Evolutionary conservation across 2,329 filamentous ascomycete genomes (phyloP).

Genomic region (Lasiodiplodia sp.): DNA sequence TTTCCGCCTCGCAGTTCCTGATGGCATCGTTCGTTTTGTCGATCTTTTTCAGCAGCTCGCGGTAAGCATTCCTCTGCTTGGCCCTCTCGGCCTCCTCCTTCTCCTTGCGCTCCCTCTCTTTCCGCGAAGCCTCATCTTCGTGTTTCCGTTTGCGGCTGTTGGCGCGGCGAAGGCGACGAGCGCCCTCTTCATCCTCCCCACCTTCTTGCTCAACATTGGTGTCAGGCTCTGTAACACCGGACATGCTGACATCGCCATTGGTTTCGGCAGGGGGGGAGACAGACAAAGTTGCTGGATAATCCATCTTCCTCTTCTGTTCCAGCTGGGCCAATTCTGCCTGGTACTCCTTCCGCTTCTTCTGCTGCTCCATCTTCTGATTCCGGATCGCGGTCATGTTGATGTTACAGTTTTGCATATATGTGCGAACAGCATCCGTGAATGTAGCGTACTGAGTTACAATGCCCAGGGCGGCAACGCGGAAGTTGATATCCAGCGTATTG

Average conservation of each 20-base stretch:
- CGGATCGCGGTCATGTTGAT: constrained; percentile 93
- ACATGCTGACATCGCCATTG: constrained; percentile 65
- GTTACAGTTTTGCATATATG: constrained; percentile 89
- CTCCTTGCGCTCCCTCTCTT: constrained; percentile 71
- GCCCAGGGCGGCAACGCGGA: constrained; percentile 80
- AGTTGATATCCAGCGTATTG: constrained; percentile 78
- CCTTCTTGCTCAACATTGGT: constrained; percentile 69
- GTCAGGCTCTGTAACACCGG: constrained; percentile 64
- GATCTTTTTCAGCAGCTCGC: constrained; percentile 85
- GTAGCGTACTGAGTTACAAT: constrained; percentile 86
- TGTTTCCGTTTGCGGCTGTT: constrained; percentile 79
- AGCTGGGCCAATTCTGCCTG: constrained; percentile 71
- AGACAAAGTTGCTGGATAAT: constrained; percentile 75
- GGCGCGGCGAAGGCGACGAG: constrained; percentile 60
- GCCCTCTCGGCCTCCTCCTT: constrained; percentile 67
- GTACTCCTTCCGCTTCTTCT: constrained; percentile 74
- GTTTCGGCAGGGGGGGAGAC: constrained; percentile 63
- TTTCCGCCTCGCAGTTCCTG: constrained; percentile 82
- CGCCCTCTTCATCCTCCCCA: constrained; percentile 69
- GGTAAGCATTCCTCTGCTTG: constrained; percentile 76
- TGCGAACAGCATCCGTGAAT: constrained; percentile 84
- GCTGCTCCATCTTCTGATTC: constrained; percentile 94
- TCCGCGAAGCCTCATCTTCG: constrained; percentile 66
- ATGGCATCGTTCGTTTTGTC: constrained; percentile 84
- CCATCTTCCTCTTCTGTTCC: constrained; percentile 75